Conservation (phyloP, 2,329 filamentous ascomycete species). For the Aspergillus tanneri region DNA sequence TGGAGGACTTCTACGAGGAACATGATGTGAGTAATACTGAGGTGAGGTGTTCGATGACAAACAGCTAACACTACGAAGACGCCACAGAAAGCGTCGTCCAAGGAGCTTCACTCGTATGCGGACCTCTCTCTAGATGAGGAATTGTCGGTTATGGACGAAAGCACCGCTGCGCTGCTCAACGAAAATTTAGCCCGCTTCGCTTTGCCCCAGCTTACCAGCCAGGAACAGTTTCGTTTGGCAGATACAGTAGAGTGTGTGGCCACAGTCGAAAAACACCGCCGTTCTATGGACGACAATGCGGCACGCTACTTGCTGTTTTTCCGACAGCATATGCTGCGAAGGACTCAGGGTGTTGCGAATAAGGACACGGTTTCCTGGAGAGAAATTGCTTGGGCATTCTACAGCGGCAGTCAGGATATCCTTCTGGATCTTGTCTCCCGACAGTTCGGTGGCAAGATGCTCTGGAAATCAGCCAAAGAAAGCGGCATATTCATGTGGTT, state of each 20-base stretch:
- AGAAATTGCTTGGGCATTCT: conserved; percentile 48
- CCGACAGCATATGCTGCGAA: conserved; percentile 72
- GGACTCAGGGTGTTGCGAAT: conserved; percentile 58
- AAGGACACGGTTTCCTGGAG: conserved; percentile 62
- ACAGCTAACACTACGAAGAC: conserved; percentile 30
- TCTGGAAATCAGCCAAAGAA: conserved; percentile 82
- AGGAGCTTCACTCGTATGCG: conserved; percentile 52
- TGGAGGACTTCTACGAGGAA: conserved; percentile 50
- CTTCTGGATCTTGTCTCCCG: conserved; percentile 76
- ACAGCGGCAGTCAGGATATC: conserved; percentile 72
- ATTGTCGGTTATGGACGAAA: conserved; percentile 67
- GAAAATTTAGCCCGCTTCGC: conserved; percentile 72
- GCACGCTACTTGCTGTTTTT: conserved; percentile 86
- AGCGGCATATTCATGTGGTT: conserved; percentile 96
- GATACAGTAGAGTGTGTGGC: conserved; percentile 83
- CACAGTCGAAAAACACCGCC: conserved; percentile 78
- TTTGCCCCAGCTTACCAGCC: conserved; percentile 76
- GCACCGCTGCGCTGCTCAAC: conserved; percentile 67
- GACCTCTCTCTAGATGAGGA: conserved; percentile 55
- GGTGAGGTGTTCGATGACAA: neutral
- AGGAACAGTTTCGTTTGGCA: conserved; percentile 81
- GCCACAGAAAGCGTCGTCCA: conserved; percentile 44
- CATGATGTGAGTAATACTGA: conserved; percentile 40
- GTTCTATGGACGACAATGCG: conserved; percentile 87
- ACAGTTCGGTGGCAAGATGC: conserved; percentile 74